Evolutionary conservation across 2,329 filamentous ascomycete species (phyloP), one percentile per base, ranked within the genome.

Genomic region (Aspergillus hiratsukae): DNA sequence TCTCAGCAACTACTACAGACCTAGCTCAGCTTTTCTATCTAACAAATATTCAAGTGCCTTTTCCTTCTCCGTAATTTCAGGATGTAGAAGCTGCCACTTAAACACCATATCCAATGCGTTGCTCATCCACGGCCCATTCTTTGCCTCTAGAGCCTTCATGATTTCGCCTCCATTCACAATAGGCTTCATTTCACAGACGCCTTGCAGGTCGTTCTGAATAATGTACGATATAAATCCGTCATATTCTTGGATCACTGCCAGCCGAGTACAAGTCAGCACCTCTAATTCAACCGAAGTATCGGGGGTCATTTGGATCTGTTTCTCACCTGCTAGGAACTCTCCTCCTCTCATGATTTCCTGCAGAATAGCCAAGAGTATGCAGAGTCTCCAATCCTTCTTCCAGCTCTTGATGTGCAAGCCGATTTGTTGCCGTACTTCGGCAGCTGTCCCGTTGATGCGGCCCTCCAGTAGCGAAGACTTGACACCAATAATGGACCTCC

Each of bases 71-170:
- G 80, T 83, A 56, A 77, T 78, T 3, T 80, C 80, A 0, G 91
- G 90, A 68, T 97, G 85, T 40, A 90, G 83, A 52, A 97, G 81
- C 73, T 97, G 94, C 91, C 92, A 97, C 58, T 86, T 86, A 73
- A 95, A 83, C 58, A 90, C 89, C 3, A 91, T 78, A 31, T 95
- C 88, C 49, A 96, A 76, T 3, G 91, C 91, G 48, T 81, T 80
- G 53, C 85, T 85, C 81, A 95, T 88, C 93, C 93, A 97, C n/a
- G 80, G 86, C 0, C 89, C 87, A 60, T 85, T 86, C n/a, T 82
- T 76, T 0, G 81, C 84, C 19, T 75, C 76, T 3, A 97, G 78
- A 3, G 83, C 84, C 59, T 85, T 81, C 19, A 85, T 83, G 21
- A 97, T 81, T 52, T 87, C 78, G 41, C 83, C 88, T 17, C 94